A percentile compares a stretch with the other conserved stretches of the same genome.
phyloP scores from a whole-genome alignment of 1,284 basidiomycete genomes.

The Marasmius sp. region DNA sequence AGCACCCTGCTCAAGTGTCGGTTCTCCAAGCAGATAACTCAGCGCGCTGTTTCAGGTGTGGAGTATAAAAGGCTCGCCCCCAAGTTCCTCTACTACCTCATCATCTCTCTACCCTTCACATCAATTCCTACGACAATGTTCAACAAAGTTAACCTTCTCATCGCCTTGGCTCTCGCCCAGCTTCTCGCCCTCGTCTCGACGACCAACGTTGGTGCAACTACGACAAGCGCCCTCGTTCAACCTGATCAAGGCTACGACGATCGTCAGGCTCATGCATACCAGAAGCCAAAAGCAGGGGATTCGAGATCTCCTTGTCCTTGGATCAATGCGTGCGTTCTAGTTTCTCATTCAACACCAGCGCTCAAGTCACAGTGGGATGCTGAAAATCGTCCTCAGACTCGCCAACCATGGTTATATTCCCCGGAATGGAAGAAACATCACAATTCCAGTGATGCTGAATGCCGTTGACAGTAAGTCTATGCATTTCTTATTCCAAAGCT shows the following conservation, averaged over 20 bases:
- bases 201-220: no score
- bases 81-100: no score
- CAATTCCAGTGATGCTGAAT: constrained; percentile 14
- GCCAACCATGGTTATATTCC: constrained; percentile 20
- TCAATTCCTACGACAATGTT: no score
- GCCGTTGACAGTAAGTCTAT: constrained; percentile 9
- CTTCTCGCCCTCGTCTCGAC: no score
- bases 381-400: constrained; percentile 6
- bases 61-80: no score
- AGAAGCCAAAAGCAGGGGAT: neutral
- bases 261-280: neutral
- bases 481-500: no score
- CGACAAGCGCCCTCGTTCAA: neutral
- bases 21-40: no score
- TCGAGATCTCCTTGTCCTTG: neutral
- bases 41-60: no score
- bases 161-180: no score
- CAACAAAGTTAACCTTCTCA: no score
- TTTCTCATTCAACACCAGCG: neutral
- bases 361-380: neutral
- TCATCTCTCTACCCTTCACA: no score
- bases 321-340: constrained; percentile 11
- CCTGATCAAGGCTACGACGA: neutral
- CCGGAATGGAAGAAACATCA: constrained; percentile 16
- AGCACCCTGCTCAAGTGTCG: no score